phyloP scores from a whole-genome alignment of 768 basidiomycete genomes.

The Suillus plorans region DNA sequence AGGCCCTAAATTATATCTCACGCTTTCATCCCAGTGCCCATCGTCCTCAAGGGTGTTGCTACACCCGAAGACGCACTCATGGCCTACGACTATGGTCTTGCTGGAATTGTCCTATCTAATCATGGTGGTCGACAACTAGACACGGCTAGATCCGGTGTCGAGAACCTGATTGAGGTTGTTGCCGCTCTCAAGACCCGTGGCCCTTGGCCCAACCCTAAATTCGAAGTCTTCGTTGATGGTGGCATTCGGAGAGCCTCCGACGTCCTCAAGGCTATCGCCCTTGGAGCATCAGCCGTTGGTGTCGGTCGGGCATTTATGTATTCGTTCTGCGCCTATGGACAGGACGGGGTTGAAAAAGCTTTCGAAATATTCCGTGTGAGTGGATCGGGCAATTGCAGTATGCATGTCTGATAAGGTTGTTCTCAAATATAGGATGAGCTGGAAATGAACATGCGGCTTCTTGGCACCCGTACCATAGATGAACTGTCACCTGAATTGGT shows the following conservation, averaged over 20 bases:
- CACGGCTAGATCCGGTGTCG: conserved; percentile 83
- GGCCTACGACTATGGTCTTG: conserved; percentile 74
- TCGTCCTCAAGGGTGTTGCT: conserved; percentile 83
- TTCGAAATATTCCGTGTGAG: conserved; percentile 74
- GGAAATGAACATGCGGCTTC: conserved; percentile 94
- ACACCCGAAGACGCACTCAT: conserved; percentile 66
- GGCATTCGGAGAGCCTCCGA: conserved; percentile 91
- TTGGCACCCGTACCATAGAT: conserved; percentile 78
- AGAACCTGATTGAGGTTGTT: conserved; percentile 87
- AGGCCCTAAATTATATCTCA: conserved; percentile 1
- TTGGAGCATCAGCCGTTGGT: conserved; percentile 90
- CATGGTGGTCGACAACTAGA: conserved; percentile 82
- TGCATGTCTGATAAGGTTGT: background rate
- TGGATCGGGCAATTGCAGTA: background rate
- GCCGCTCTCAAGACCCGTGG: conserved; percentile 67
- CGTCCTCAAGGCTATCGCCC: conserved; percentile 82
- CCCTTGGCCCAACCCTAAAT: conserved; percentile 74
- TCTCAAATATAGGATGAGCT: conserved; percentile 76
- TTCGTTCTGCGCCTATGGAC: conserved; percentile 86
- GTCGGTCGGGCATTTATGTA: conserved; percentile 87
- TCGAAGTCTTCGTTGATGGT: conserved; percentile 92
- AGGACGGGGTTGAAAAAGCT: conserved; percentile 82
- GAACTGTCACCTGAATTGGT: conserved; percentile 91
- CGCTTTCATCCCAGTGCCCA: conserved; percentile 55
- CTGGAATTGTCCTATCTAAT: conserved; percentile 84